phyloP scores from a whole-genome alignment of 2,329 filamentous ascomycete genomes.

The Xylaria multiplex region DNA sequence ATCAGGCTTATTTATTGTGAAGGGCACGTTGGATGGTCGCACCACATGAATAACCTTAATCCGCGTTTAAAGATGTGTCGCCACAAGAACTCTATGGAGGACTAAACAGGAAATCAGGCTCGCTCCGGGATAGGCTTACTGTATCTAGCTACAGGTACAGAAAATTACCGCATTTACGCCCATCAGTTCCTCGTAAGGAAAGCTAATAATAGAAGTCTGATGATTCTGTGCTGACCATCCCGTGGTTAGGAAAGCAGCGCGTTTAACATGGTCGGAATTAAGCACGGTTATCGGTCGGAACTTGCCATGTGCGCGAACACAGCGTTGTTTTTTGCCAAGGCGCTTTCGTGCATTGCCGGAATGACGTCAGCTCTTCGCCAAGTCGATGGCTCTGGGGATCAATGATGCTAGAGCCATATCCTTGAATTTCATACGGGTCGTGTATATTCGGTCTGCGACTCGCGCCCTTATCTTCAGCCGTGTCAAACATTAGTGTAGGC shows the following conservation, averaged over 20 bases:
- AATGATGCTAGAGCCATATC: not conserved
- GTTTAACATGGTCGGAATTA: not conserved
- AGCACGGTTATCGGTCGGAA: not conserved
- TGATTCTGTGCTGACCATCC: not conserved
- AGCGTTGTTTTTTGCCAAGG: conserved; percentile 13
- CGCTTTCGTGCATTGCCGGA: not conserved
- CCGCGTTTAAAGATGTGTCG: no score
- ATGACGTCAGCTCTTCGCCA: conserved; percentile 6
- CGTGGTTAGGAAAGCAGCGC: not conserved
- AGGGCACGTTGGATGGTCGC: no score
- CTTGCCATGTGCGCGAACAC: conserved; percentile 3
- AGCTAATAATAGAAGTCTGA: conserved; percentile 9
- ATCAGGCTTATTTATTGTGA: no score
- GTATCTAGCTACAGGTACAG: not conserved
- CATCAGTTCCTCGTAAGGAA: not conserved
- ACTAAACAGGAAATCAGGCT: not conserved
- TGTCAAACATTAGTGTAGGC: no score
- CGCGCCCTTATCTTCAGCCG: not conserved
- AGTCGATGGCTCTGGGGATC: conserved; percentile 5
- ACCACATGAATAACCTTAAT: no score
- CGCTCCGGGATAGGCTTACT: not conserved
- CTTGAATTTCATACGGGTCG: not conserved
- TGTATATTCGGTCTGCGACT: not conserved
- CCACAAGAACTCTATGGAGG: no score
- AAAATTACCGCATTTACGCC: not conserved